phyloP scores from a whole-genome alignment of 192 early-diverging fungal genomes.

The Entomortierella parvispora region DNA sequence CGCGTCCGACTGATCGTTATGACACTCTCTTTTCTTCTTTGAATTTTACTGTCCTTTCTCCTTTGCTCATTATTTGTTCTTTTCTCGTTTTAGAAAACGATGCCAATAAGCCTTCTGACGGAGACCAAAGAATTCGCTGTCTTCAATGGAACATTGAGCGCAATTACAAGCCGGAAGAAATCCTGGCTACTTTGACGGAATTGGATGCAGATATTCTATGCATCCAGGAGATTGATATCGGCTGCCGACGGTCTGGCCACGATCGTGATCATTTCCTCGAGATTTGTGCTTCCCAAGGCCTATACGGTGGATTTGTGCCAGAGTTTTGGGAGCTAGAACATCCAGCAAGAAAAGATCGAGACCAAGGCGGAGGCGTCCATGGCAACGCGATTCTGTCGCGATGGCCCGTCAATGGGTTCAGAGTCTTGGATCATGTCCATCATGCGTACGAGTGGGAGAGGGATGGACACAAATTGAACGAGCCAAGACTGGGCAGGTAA shows the following conservation, averaged over 20 bases:
- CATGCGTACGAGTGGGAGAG: slow-evolving; percentile 78
- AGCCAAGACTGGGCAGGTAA: slow-evolving; percentile 74
- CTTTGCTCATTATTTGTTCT: too few relatives aligned
- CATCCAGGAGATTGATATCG: slow-evolving; percentile 84
- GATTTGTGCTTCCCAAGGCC: slow-evolving; percentile 65
- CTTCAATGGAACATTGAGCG: slow-evolving; percentile 89
- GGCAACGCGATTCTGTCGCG: slow-evolving; percentile 81
- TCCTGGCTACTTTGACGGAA: slow-evolving; percentile 60
- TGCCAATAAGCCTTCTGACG: neutral
- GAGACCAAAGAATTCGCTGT: slow-evolving; percentile 59
- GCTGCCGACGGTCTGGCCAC: slow-evolving; percentile 71
- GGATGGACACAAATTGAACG: slow-evolving; percentile 66
- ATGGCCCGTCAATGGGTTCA: slow-evolving; percentile 66
- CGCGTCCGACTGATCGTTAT: neutral
- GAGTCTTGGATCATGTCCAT: slow-evolving; percentile 72
- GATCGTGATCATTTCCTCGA: slow-evolving; percentile 68
- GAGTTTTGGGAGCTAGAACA: slow-evolving; percentile 81
- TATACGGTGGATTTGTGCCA: slow-evolving; percentile 73
- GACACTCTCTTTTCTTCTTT: neutral
- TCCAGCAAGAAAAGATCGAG: slow-evolving; percentile 58
- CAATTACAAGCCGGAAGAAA: slow-evolving; percentile 73
- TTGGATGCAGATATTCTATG: slow-evolving; percentile 78
- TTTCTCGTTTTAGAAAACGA: neutral
- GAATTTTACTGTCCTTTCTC: neutral
- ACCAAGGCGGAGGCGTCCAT: slow-evolving; percentile 83